Evolutionary conservation across 306 rosid species (phyloP), one percentile per base, ranked within the genome.

Genomic region (cucumber (Cucumis sativus)): DNA sequence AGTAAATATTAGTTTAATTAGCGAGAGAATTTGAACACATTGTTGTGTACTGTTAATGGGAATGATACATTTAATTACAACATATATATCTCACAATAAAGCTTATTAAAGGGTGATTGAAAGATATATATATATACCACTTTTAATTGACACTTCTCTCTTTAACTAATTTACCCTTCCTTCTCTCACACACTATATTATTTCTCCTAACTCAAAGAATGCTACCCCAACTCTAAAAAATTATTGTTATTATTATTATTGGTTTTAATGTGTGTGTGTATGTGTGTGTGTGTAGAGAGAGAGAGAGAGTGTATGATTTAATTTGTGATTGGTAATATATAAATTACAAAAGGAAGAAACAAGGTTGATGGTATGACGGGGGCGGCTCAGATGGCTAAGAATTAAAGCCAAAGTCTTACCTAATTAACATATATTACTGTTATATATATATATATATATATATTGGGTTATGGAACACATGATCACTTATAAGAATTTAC

Each of bases 141-240:
- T 47, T 33, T 33, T 3, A 33, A 33, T 33, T 12, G 6, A 47
- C 54, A 87, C 56, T 51, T 51, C 56, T 51, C 60, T 55, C 57
- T 16, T 52, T 9, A 33, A 23, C 25, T 51, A 7, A 47, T 80
- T 88, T 79, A 2, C 49, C 69, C 88, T 88, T 86, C 85, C 86
- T 73, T 63, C 77, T 77, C 77, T 28, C 30, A 90, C 88, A 88
- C 90, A 81, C 87, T 81, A 83, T 60, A 28, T 54, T 17, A 81
- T 79, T 82, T 23, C 23, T 43, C 81, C 84, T 80, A 80, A 64
- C 52, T 39, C 52, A 33, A 37, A 68, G 51, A 82, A 78, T 59
- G 93, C 80, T 88, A 87, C 92, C 92, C 89, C 97, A 90, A 88
- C 92, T 55, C 89, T 92, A 88, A 84, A 75, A 76, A 33, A 33